Conservation (phyloP, 768 basidiomycete genomes). For the Cystobasidiopsis lactophilus region DNA sequence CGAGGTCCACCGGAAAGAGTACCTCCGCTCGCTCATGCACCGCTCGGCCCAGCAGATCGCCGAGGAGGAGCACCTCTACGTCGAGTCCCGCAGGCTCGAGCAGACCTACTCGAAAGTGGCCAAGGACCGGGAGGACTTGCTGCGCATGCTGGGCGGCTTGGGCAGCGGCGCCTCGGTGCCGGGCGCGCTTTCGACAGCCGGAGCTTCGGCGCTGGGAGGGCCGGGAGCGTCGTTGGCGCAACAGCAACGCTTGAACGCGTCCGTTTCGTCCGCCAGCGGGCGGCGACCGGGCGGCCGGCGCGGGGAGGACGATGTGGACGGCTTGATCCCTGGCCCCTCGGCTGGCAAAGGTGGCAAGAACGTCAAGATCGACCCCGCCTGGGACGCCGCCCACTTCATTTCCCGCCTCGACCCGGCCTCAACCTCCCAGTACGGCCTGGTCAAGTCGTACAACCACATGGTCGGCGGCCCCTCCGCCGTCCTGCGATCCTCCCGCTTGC, state of each 20-base stretch:
- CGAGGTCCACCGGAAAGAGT: constrained; percentile 68
- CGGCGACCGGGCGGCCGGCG: constrained; percentile 20
- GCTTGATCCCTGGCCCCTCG: background rate
- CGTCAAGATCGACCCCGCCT: constrained; percentile 18
- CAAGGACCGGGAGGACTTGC: constrained; percentile 17
- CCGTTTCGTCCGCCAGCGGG: constrained; percentile 7
- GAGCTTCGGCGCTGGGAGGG: background rate
- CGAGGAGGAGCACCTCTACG: constrained; percentile 82
- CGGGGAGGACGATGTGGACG: constrained; percentile 13
- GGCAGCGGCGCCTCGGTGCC: constrained; percentile 6
- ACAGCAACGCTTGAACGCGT: background rate
- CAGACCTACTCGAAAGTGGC: constrained; percentile 46
- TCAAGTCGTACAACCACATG: background rate
- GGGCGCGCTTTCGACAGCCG: constrained; percentile 3
- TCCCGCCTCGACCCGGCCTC: constrained; percentile 19
- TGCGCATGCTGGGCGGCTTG: constrained; percentile 16
- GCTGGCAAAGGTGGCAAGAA: constrained; percentile 5
- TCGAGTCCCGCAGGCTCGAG: constrained; percentile 84
- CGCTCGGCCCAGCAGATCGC: constrained; percentile 73
- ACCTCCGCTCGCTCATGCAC: constrained; percentile 60
- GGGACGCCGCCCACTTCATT: constrained; percentile 20
- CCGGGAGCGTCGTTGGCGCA: constrained; percentile 1
- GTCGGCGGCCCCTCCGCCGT: constrained; percentile 34
- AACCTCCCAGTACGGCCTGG: constrained; percentile 10
- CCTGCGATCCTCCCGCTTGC: constrained; percentile 69